phyloP scores from a whole-genome alignment of 148 eudicot species.

The Hydrangea macrophylla region DNA sequence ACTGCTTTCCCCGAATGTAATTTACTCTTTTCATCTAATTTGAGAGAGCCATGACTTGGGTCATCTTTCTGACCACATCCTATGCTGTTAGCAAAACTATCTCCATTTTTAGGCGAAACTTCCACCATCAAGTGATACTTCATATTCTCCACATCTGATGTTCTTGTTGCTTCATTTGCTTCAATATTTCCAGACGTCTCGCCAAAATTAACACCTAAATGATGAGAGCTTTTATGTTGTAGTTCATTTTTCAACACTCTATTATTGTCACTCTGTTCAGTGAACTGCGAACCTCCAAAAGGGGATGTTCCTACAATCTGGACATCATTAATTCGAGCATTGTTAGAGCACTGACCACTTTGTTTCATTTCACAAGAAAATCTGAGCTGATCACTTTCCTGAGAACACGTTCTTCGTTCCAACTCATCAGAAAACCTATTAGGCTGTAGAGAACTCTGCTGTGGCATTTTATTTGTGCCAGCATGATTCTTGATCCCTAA shows the following conservation, averaged over 20 bases:
- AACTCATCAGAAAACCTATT: slow-evolving; percentile 16
- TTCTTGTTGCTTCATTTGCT: slow-evolving; percentile 10
- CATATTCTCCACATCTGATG: slow-evolving; percentile 25
- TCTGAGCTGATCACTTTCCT: slow-evolving; percentile 20
- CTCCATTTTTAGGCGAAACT: slow-evolving; percentile 24
- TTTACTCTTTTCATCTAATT: slow-evolving; percentile 30
- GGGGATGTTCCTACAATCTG: slow-evolving; percentile 17
- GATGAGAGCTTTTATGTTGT: slow-evolving; percentile 16
- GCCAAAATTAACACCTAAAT: slow-evolving; percentile 27
- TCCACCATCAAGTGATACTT: slow-evolving; percentile 20
- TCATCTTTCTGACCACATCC: slow-evolving; percentile 24
- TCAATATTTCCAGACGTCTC: slow-evolving; percentile 18
- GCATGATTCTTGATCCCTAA: slow-evolving; percentile 1
- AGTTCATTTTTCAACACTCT: slow-evolving; percentile 29
- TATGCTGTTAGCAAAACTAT: slow-evolving; percentile 13
- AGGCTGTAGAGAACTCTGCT: slow-evolving; percentile 15
- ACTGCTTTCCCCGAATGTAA: slow-evolving; percentile 22
- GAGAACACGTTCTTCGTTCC: slow-evolving; percentile 22
- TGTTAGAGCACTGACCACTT: slow-evolving; percentile 17
- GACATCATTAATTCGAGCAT: slow-evolving; percentile 9
- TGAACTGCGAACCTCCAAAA: slow-evolving; percentile 15
- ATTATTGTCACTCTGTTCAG: slow-evolving; percentile 18
- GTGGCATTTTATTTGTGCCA: slow-evolving; percentile 3
- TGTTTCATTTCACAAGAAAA: slow-evolving; percentile 10
- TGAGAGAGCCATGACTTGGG: slow-evolving; percentile 12